phyloP scores from a whole-genome alignment of 352 stramenopile genomes.

The Phytophthora pinifolia region DNA sequence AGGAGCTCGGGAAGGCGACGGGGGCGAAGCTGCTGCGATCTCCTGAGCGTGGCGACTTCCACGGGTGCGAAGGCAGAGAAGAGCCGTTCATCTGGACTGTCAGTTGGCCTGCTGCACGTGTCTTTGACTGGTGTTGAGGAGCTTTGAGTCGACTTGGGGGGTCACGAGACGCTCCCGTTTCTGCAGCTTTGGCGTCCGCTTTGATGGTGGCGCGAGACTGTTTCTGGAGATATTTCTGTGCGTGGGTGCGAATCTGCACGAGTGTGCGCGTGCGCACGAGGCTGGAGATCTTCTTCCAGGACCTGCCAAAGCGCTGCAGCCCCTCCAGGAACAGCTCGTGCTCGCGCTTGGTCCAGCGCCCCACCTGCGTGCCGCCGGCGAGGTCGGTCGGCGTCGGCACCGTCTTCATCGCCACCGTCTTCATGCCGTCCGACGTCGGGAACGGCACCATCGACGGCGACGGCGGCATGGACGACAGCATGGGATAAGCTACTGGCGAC shows the following conservation, averaged over 20 bases:
- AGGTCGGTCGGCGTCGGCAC: not conserved
- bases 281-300: conserved; percentile 91
- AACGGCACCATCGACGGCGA: conserved; percentile 3
- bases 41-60: conserved; percentile 12
- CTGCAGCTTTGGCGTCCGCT: conserved; percentile 25
- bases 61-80: not conserved
- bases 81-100: not conserved
- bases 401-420: not conserved
- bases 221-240: conserved; percentile 96
- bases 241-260: conserved; percentile 96
- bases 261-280: conserved; percentile 81
- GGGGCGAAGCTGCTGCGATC: conserved; percentile 26
- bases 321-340: conserved; percentile 90
- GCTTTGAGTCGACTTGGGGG: not conserved
- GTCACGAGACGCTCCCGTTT: not conserved
- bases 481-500: conserved; percentile 3
- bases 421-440: conserved; percentile 9
- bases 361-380: conserved; percentile 41
- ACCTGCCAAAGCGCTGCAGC: conserved; percentile 84
- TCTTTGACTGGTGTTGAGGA: conserved; percentile 12
- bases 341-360: conserved; percentile 90
- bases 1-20: conserved; percentile 28
- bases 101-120: not conserved
- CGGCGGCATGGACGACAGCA: not conserved
- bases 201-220: conserved; percentile 65